Evolutionary conservation across 2,329 filamentous ascomycete species (phyloP).

Genomic region (Colletotrichum lupini): DNA sequence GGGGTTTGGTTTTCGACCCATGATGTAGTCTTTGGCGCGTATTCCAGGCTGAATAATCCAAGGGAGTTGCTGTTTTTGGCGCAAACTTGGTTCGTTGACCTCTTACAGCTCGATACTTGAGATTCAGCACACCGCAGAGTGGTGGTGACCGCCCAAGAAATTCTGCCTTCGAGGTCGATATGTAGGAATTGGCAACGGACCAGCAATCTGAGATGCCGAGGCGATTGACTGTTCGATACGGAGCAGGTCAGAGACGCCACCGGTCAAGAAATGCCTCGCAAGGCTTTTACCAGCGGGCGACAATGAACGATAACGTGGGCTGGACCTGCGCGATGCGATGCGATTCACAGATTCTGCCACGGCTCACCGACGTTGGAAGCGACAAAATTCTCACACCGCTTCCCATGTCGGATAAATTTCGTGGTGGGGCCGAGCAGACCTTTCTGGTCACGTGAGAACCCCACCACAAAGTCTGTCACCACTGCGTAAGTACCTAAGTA

Average conservation of each 20-base stretch:
- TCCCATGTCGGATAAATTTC: slow-evolving; percentile 31
- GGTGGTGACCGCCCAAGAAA: slow-evolving; percentile 32
- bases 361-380: slow-evolving; percentile 46
- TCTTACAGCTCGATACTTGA: slow-evolving; percentile 9
- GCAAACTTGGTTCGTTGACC: slow-evolving; percentile 3
- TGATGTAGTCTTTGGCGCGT: slow-evolving; percentile 50
- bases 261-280: slow-evolving; percentile 29
- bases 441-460: slow-evolving; percentile 4
- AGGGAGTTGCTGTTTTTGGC: background rate
- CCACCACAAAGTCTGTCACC: background rate
- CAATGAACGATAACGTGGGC: slow-evolving; percentile 16
- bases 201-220: slow-evolving; percentile 4
- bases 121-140: slow-evolving; percentile 16
- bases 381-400: slow-evolving; percentile 54
- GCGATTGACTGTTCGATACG: background rate
- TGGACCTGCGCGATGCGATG: slow-evolving; percentile 27
- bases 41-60: background rate
- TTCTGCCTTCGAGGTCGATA: slow-evolving; percentile 25
- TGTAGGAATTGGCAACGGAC: slow-evolving; percentile 21
- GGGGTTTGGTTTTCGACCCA: slow-evolving; percentile 87
- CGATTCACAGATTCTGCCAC: slow-evolving; percentile 49
- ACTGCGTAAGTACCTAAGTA: background rate
- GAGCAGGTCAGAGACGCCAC: background rate
- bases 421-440: slow-evolving; percentile 2
- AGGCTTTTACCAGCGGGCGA: slow-evolving; percentile 20